These are phyloP conservation scores for Wallacemonas sp. DNA, from an alignment of 208 protist genomes.

Conservation along the genomic window DNA sequence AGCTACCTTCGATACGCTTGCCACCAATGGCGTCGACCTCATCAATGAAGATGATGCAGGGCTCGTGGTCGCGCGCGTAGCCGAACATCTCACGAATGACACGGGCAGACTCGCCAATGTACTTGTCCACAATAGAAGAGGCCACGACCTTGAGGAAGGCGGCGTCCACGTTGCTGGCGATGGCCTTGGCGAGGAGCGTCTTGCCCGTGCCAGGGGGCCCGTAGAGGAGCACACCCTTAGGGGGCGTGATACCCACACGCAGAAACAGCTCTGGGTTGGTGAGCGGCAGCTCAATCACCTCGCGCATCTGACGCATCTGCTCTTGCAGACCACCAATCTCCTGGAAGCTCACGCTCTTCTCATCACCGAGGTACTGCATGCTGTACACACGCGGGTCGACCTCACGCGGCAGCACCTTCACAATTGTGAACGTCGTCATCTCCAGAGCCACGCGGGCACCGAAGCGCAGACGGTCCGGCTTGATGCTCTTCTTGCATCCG, in stretches of 20 bases:
- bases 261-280: conserved; percentile 99
- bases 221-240: conserved; percentile 99
- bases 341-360: conserved; percentile 93
- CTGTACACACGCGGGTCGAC: conserved; percentile 99
- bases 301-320: conserved; percentile 98
- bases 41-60: conserved; percentile 99
- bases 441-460: conserved; percentile 98
- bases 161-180: conserved; percentile 98
- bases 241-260: conserved; percentile 99
- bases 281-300: conserved; percentile 99
- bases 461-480: conserved; percentile 94
- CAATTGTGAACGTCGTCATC: conserved; percentile 99
- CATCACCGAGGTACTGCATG: conserved; percentile 98
- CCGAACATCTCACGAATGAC: conserved; percentile 99
- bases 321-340: conserved; percentile 98
- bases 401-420: conserved; percentile 98
- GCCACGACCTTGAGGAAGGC: conserved; percentile 99
- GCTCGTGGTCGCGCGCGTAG: conserved; percentile 97
- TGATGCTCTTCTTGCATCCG: conserved; percentile 95
- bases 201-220: conserved; percentile 97
- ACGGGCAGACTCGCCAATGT: conserved; percentile 99
- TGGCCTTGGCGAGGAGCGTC: conserved; percentile 98
- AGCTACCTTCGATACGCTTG: conserved; percentile 98
- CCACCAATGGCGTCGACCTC: conserved; percentile 99
- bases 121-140: conserved; percentile 99